These are phyloP conservation scores for Pseudomassariella vexata DNA, from an alignment of 2,329 filamentous ascomycete genomes.

Conservation along the genomic window DNA sequence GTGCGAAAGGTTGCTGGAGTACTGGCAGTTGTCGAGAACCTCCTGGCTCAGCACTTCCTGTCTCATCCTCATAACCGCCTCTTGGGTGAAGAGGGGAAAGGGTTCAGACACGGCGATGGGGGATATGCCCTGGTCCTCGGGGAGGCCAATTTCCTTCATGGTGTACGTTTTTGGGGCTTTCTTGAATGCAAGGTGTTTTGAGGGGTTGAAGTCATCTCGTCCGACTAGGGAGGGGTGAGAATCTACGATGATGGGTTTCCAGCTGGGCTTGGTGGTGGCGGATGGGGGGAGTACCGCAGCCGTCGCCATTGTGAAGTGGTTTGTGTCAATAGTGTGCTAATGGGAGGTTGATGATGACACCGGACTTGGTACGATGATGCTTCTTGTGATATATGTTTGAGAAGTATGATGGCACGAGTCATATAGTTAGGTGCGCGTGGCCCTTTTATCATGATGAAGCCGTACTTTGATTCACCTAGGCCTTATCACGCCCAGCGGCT, in stretches of 20 bases:
- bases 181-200: conserved; percentile 49
- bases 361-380: neutral
- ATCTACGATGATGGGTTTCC: conserved; percentile 19
- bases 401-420: too few species aligned
- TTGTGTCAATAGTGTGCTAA: neutral
- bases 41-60: conserved; percentile 53
- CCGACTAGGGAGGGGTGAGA: conserved; percentile 6
- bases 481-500: too few species aligned
- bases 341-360: neutral
- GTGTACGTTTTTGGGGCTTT: conserved; percentile 44
- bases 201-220: conserved; percentile 40
- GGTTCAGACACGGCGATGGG: conserved; percentile 59
- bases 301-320: conserved; percentile 17
- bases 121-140: conserved; percentile 51
- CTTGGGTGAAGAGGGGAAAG: conserved; percentile 56
- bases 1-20: conserved; percentile 55
- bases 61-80: conserved; percentile 57
- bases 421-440: too few species aligned
- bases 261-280: conserved; percentile 10
- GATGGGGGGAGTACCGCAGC: conserved; percentile 12
- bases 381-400: neutral
- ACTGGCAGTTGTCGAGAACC: conserved; percentile 51
- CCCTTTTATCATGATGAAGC: too few species aligned
- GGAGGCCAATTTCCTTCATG: conserved; percentile 57
- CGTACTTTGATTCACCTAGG: too few species aligned